Evolutionary conservation across 2,329 filamentous ascomycete genomes (phyloP).

Genomic region (Atkinsonella hypoxylon): DNA sequence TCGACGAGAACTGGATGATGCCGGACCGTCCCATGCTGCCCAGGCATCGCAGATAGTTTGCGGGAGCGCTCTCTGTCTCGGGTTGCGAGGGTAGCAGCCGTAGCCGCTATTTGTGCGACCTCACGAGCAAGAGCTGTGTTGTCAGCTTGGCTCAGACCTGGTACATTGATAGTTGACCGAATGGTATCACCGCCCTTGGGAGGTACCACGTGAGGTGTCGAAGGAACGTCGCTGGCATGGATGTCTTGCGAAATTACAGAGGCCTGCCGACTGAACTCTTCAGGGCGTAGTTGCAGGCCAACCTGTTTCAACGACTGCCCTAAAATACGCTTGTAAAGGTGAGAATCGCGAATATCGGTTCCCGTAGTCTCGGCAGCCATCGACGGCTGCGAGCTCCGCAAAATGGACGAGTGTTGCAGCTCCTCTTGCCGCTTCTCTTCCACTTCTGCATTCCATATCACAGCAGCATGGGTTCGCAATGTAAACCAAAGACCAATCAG

Average conservation of each 20-base stretch:
- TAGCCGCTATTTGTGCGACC: conserved; percentile 87
- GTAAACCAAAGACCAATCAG: conserved; percentile 93
- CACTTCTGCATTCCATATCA: conserved; percentile 85
- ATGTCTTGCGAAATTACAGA: conserved; percentile 23
- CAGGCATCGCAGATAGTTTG: conserved; percentile 23
- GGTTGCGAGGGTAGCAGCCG: conserved; percentile 76
- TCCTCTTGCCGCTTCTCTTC: conserved; percentile 65
- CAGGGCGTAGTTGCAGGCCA: conserved; percentile 49
- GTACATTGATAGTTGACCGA: conserved; percentile 39
- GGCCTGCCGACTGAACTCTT: conserved; percentile 28
- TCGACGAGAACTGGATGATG: conserved; percentile 23
- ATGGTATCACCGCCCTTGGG: conserved; percentile 45
- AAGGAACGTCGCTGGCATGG: conserved; percentile 30
- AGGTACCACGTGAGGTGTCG: conserved; percentile 63
- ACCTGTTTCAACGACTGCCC: conserved; percentile 81
- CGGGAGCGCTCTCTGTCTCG: conserved; percentile 44
- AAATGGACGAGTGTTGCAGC: conserved; percentile 21
- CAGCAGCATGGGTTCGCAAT: conserved; percentile 83
- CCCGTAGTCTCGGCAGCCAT: conserved; percentile 34
- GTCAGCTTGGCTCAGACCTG: conserved; percentile 69
- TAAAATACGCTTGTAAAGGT: conserved; percentile 85
- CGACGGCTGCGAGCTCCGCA: conserved; percentile 25
- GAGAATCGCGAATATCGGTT: conserved; percentile 70
- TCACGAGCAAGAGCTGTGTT: conserved; percentile 72
- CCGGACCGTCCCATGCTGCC: conserved; percentile 12